These are phyloP conservation scores for Magnusiomyces sp. DNA, from an alignment of 1,139 yeast genomes.

Conservation along the genomic window DNA sequence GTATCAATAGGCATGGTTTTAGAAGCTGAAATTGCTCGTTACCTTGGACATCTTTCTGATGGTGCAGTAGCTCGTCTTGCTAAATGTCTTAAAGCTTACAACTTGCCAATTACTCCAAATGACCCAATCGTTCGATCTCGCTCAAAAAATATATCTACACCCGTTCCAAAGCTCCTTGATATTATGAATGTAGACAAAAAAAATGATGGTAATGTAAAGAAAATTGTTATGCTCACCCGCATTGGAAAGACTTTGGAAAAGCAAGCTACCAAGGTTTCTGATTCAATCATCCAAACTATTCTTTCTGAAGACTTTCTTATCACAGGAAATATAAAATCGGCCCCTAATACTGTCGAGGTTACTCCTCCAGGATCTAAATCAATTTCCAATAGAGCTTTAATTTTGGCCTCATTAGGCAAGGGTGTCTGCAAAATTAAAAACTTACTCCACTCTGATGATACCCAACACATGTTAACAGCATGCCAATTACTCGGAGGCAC, in stretches of 20 bases:
- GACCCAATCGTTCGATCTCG: conserved; percentile 68
- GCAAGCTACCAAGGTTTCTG: conserved; percentile 76
- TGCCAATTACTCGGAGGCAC: conserved; percentile 77
- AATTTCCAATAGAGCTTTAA: conserved; percentile 87
- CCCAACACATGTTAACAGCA: conserved; percentile 90
- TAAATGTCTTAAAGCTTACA: conserved; percentile 76
- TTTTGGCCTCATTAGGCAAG: conserved; percentile 82
- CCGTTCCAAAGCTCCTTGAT: conserved; percentile 59
- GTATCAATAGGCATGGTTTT: conserved; percentile 89
- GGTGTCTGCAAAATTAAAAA: conserved; percentile 81
- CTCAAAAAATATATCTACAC: conserved; percentile 59
- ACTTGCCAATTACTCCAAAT: conserved; percentile 69
- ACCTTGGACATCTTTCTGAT: conserved; percentile 79
- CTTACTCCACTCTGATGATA: conserved; percentile 87
- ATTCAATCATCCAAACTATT: conserved; percentile 70
- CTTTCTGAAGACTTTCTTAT: conserved; percentile 78
- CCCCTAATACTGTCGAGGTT: conserved; percentile 43
- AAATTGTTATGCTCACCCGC: conserved; percentile 70
- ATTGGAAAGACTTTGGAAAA: conserved; percentile 87
- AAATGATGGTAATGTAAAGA: conserved; percentile 86
- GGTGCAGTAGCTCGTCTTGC: conserved; percentile 88
- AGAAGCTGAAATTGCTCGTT: conserved; percentile 91
- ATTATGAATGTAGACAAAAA: conserved; percentile 96
- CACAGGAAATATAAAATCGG: conserved; percentile 30
- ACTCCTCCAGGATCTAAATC: conserved; percentile 97